These are phyloP conservation scores for Lophiostoma macrostomum DNA, from an alignment of 495 filamentous ascomycete genomes.

Conservation along the genomic window DNA sequence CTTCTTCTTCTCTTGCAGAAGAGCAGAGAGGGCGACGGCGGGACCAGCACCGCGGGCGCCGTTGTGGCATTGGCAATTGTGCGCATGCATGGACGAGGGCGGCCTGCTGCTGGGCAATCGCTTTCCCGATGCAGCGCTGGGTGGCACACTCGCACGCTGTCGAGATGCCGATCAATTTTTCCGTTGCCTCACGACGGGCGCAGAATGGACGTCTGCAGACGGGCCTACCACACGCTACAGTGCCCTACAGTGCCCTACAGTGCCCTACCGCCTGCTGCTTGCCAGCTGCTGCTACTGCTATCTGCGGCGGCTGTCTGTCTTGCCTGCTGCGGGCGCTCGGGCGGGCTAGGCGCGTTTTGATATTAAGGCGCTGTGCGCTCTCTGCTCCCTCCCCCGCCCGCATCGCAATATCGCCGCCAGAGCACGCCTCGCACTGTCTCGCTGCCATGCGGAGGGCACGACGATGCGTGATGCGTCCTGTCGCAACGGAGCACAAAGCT, in stretches of 20 bases:
- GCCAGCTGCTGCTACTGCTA: no score
- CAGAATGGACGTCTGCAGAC: not conserved
- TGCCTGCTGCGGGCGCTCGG: not conserved
- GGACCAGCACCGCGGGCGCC: no score
- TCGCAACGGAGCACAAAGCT: conserved; percentile 10
- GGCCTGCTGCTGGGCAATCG: conserved; percentile 2
- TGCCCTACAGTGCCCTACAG: no score
- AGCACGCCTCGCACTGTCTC: not conserved
- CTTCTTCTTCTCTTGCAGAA: not conserved
- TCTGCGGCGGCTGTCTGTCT: no score
- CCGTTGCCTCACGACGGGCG: not conserved
- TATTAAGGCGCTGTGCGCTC: not conserved
- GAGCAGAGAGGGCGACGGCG: no score
- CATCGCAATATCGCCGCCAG: conserved; percentile 4
- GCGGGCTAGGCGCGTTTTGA: not conserved
- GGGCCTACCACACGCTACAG: no score
- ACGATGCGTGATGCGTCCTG: conserved; percentile 31
- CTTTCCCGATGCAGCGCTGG: conserved; percentile 5
- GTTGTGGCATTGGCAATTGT: no score
- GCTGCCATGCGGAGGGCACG: conserved; percentile 21
- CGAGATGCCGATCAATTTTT: no score
- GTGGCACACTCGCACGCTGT: no score
- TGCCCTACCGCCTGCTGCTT: no score
- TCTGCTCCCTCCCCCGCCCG: not conserved
- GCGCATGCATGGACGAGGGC: no score